Conservation (phyloP, 495 filamentous ascomycete species). For the Lasiosphaeris hirsuta region DNA sequence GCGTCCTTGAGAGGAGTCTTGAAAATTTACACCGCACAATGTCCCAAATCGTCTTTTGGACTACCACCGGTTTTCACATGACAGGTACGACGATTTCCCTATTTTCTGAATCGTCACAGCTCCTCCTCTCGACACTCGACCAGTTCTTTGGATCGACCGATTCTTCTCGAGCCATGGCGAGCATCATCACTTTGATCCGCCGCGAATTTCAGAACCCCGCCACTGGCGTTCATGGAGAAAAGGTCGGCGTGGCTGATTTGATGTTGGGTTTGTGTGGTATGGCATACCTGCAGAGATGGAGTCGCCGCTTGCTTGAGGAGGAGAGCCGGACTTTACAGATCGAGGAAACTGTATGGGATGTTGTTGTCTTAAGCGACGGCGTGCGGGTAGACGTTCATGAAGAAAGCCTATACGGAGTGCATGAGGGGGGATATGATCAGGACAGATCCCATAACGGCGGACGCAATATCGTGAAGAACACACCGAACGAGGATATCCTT, state of each 20-base stretch:
- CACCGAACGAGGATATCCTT: constrained; percentile 34
- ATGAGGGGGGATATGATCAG: constrained; percentile 18
- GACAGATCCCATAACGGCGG: constrained; percentile 19
- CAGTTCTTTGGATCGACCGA: constrained; percentile 75
- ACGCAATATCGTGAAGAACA: constrained; percentile 11
- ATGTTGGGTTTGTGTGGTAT: constrained; percentile 66
- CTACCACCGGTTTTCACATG: constrained; percentile 66
- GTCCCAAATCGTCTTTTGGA: constrained; percentile 63
- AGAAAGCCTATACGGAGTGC: constrained; percentile 33
- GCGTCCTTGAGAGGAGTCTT: constrained; percentile 59
- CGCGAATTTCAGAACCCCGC: constrained; percentile 67
- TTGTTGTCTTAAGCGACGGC: constrained; percentile 68
- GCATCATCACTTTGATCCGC: constrained; percentile 69
- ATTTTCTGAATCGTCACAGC: constrained; percentile 60
- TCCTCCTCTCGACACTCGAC: constrained; percentile 64
- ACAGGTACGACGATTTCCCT: constrained; percentile 61
- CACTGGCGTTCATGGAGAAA: constrained; percentile 54
- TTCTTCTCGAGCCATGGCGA: constrained; percentile 73
- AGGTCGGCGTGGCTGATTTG: constrained; percentile 62
- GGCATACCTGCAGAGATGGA: constrained; percentile 68
- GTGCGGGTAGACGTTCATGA: constrained; percentile 57
- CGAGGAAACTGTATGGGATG: constrained; percentile 73
- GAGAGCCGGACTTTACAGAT: constrained; percentile 49
- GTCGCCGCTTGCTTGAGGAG: constrained; percentile 56
- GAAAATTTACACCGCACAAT: constrained; percentile 61